These are phyloP conservation scores for Pseudisothecium myosuroides DNA, from an alignment of 225 moss, liverwort and hornwort species.

Conservation along the genomic window DNA sequence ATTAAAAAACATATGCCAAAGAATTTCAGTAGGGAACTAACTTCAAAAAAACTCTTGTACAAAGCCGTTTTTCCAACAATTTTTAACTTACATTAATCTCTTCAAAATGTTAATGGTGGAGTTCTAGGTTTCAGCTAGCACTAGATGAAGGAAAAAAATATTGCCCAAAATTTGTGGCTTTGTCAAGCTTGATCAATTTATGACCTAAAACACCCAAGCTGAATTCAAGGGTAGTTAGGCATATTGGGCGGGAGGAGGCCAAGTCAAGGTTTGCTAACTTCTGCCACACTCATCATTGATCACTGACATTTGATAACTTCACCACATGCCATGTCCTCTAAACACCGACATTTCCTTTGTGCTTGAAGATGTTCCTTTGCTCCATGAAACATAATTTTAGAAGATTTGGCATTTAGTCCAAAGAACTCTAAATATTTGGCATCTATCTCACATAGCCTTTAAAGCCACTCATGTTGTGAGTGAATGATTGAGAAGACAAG, in stretches of 20 bases:
- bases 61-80: neutral
- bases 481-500: neutral
- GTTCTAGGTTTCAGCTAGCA: neutral
- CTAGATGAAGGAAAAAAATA: neutral
- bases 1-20: neutral
- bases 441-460: fast-evolving
- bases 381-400: no score
- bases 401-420: no score
- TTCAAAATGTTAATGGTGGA: neutral
- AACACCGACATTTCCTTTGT: fast-evolving
- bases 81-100: neutral
- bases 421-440: no score
- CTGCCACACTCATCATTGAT: neutral
- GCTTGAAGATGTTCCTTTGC: no score
- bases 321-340: no score
- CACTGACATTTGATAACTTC: neutral
- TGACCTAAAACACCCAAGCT: neutral
- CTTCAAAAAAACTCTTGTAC: neutral
- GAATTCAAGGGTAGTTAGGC: neutral
- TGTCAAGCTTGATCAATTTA: neutral
- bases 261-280: neutral
- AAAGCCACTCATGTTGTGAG: no score
- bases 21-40: neutral
- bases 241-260: neutral
- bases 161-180: no score